A percentile compares a stretch with the other conserved stretches of the same genome.
Evolutionary conservation across 2,329 filamentous ascomycete species (phyloP).

Genomic region (Pseudogymnoascus verrucosus): DNA sequence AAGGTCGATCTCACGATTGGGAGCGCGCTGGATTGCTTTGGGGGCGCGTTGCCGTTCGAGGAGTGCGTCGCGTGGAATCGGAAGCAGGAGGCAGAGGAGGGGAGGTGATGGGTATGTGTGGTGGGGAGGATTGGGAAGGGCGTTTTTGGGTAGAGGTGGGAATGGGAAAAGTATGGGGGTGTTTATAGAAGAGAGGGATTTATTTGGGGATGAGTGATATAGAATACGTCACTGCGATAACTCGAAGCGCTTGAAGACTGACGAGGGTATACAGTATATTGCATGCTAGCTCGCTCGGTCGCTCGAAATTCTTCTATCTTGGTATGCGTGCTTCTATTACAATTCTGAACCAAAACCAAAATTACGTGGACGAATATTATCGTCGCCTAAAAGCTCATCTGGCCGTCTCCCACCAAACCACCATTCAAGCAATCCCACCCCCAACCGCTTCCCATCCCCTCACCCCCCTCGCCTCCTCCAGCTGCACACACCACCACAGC

Average conservation of each 20-base stretch:
- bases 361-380: conserved; percentile 11
- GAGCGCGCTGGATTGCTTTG: conserved; percentile 93
- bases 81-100: not conserved
- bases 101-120: no score
- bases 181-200: not conserved
- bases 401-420: not conserved
- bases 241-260: not conserved
- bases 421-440: conserved; percentile 40
- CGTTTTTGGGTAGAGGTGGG: not conserved
- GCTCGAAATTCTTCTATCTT: conserved; percentile 3
- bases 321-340: not conserved
- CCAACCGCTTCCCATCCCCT: conserved; percentile 69
- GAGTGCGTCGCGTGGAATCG: conserved; percentile 85
- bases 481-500: conserved; percentile 94
- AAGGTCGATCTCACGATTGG: conserved; percentile 92
- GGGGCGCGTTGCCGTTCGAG: conserved; percentile 79
- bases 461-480: conserved; percentile 77
- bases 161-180: not conserved
- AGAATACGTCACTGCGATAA: not conserved
- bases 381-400: no score
- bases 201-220: not conserved
- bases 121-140: not conserved
- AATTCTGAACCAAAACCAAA: conserved; percentile 22
- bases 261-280: conserved; percentile 4
- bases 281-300: conserved; percentile 1